These are phyloP conservation scores for Blastobotrys raffinosifermentans DNA, from an alignment of 1,139 yeast species.

Conservation along the genomic window DNA sequence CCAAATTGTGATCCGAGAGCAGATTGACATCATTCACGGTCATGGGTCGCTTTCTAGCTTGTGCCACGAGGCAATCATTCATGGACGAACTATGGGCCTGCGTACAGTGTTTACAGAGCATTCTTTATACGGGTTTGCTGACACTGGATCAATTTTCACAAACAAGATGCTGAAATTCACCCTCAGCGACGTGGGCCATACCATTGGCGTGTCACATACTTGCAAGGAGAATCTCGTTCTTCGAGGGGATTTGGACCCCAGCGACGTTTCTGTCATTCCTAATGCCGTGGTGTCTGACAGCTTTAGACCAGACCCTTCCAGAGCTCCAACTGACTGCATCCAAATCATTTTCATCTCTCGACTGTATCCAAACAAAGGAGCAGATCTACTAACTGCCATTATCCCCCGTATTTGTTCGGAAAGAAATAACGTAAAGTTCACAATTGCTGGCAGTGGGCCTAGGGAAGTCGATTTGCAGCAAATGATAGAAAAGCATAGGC, in stretches of 20 bases:
- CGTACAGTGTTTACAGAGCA: constrained; percentile 93
- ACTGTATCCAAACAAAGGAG: constrained; percentile 93
- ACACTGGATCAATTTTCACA: constrained; percentile 74
- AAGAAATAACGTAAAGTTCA: constrained; percentile 62
- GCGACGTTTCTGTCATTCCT: constrained; percentile 82
- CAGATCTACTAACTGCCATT: constrained; percentile 77
- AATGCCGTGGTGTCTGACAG: constrained; percentile 88
- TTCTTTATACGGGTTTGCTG: constrained; percentile 90
- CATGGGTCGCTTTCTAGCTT: constrained; percentile 86
- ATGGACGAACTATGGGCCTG: constrained; percentile 89
- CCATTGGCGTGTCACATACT: constrained; percentile 92
- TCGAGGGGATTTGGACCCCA: constrained; percentile 76
- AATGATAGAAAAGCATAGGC: constrained; percentile 79
- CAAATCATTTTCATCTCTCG: constrained; percentile 90
- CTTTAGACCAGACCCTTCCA: constrained; percentile 53
- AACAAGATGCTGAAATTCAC: constrained; percentile 83
- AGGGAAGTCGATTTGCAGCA: constrained; percentile 90
- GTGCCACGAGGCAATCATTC: constrained; percentile 86
- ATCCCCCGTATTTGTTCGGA: constrained; percentile 75
- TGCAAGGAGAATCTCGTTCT: constrained; percentile 94
- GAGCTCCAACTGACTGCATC: constrained; percentile 36
- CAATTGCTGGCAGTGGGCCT: constrained; percentile 97
- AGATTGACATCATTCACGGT: constrained; percentile 86
- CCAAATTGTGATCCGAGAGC: constrained; percentile 78
- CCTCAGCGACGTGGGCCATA: constrained; percentile 81